Percentiles rank a stretch among this genome's conserved stretches.
Evolutionary conservation across 345 rosid genomes (phyloP).

Genomic region (Brassica nigra): DNA sequence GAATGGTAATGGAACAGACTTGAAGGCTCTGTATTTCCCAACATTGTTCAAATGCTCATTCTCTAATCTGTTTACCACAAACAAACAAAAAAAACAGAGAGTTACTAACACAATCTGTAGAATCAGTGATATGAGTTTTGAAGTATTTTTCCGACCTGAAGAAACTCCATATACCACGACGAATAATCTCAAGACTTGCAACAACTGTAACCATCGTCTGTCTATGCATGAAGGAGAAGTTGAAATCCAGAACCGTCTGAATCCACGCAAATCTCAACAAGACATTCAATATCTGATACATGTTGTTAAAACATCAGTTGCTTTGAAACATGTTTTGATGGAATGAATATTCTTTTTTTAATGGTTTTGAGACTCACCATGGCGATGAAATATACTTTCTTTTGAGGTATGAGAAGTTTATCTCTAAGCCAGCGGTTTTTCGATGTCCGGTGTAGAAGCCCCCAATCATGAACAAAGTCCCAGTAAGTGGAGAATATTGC

Average conservation of each 20-base stretch:
- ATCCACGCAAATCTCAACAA: conserved; percentile 72
- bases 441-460: conserved; percentile 56
- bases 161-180: conserved; percentile 79
- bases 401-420: conserved; percentile 62
- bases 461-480: conserved; percentile 75
- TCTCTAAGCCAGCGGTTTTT: conserved; percentile 69
- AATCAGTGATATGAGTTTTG: background rate
- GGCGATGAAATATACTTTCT: conserved; percentile 53
- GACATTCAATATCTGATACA: conserved; percentile 53
- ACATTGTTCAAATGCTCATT: conserved; percentile 79
- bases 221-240: conserved; percentile 40
- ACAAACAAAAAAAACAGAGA: conserved; percentile 1
- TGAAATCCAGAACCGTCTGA: conserved; percentile 58
- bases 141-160: conserved; percentile 47
- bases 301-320: conserved; percentile 17
- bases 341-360: background rate
- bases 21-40: conserved; percentile 67
- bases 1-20: conserved; percentile 70
- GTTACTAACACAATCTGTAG: background rate
- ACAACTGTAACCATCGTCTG: conserved; percentile 50
- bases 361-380: conserved; percentile 50
- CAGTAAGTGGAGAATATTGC: conserved; percentile 56
- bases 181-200: conserved; percentile 72
- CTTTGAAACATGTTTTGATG: conserved; percentile 4
- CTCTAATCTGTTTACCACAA: conserved; percentile 53